Base-by-base conservation (phyloP, 2,329 filamentous ascomycete genomes). In the Xylaria sp. region DNA sequence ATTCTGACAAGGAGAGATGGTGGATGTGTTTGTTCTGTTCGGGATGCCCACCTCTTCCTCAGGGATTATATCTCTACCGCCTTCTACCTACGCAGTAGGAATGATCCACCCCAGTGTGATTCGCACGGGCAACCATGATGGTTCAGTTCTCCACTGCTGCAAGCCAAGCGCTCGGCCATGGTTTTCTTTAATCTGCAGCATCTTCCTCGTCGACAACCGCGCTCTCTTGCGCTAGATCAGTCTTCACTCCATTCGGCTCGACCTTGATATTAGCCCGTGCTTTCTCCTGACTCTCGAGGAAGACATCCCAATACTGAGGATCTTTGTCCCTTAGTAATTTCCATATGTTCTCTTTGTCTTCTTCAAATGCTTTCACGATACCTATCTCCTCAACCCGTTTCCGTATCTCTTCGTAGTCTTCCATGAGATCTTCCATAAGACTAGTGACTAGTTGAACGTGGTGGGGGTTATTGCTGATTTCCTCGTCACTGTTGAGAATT, bases 251-350 rank as follows among this genome's bases (percentile, higher is more conserved):
- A 39, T 66, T 71, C 31, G 72, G 65, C 6, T 70, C 71, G 45
- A 79, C 71, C 58, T 78, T 79, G 22, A 85, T 82, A 71, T 89
- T 89, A 11, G 83, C 85, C 63, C 83, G 80, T 5, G 86, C 85
- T 78, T 88, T 88, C 73, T 86, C 81, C 78, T 89, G 88, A 42
- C 84, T 82, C 77, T 90, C 87, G 27, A 86, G 83, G 74, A 94
- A 87, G 7, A 80, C 79, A 56, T 86, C 84, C 85, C 92, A 87
- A 76, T 91, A 85, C 68, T 89, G 86, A 0, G 89, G 88, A 69
- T 93, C 92, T 31, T 85, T 84, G 5, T 86, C 87, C 20, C 87
- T 82, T 69, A 90, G 74, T 56, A 78, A 74, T 66, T 80, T 79
- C 45, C 85, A 76, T 22, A 89, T 81, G 59, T 84, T 75, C 17